These are phyloP conservation scores for Avena atlantica DNA, from an alignment of 176 grass and related monocot species.

Conservation along the genomic window DNA sequence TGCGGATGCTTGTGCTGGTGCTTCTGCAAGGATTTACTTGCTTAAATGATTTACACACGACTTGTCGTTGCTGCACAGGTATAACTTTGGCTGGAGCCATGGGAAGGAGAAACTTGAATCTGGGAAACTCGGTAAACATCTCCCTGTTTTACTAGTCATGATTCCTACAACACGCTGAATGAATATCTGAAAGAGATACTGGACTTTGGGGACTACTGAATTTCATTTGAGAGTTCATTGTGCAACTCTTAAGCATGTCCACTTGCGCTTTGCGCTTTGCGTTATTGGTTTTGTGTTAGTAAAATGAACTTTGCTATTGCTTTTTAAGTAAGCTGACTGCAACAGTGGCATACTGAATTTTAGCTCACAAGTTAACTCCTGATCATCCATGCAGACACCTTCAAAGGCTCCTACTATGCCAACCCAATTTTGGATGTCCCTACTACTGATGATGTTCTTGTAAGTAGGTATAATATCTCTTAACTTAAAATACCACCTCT, in stretches of 20 bases:
- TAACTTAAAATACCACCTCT: neutral
- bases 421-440: conserved; percentile 88
- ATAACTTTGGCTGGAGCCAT: conserved; percentile 97
- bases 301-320: neutral
- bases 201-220: neutral
- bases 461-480: conserved; percentile 59
- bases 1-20: too few species aligned
- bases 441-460: conserved; percentile 63
- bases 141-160: neutral
- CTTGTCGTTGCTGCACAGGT: conserved; percentile 45
- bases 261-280: neutral
- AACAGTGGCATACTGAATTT: neutral
- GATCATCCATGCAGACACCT: conserved; percentile 66
- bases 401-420: conserved; percentile 96
- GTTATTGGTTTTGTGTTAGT: neutral
- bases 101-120: conserved; percentile 91
- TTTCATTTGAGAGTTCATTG: neutral
- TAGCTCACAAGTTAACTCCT: neutral
- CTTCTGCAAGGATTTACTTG: neutral
- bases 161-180: neutral
- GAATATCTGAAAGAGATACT: neutral
- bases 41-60: neutral
- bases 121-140: conserved; percentile 76
- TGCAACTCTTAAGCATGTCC: neutral
- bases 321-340: neutral